Evolutionary conservation across 108 stramenopile species (phyloP), one percentile per base, ranked within the genome.

Genomic region (Nitzschia putrida): DNA sequence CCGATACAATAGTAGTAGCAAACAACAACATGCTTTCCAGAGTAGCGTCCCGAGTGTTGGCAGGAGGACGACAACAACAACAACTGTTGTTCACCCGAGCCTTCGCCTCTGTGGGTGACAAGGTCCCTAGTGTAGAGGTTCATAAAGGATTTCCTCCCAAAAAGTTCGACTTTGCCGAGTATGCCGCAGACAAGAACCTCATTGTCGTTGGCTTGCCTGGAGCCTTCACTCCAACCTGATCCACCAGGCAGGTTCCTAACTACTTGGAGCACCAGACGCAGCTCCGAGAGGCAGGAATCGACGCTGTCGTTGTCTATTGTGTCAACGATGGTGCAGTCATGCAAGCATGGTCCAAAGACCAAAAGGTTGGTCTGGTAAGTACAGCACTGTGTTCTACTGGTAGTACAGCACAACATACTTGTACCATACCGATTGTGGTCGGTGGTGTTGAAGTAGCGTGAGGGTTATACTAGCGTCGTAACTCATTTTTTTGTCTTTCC

Each of bases 181-280:
- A 77, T 74, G 69, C 74, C 78, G 75, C 82, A 53, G 76, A 78
- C 29, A 85, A 82, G 49, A 65, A 61, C 16, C 63, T 89, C 5
- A 53, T 92, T 25, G 56, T 92, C 38, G 81, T 92, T 13, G 91
- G 80, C 13, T 52, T 81, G 37, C 77, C 90, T 29, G 88, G 85
- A 22, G 89, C 89, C 34, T 90, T 87, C 61, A 91, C 90, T 0
- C 90, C 90, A 22, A 72, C 59, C 38, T 61, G 61, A 72, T 60
- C 70, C 80, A 79, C 86, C 73, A 84, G 74, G 68, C 91, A 92
- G 77, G 78, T 92, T 68, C 91, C 91, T 11, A 71, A 69, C 70
- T 92, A 88, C 70, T 78, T 89, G 42, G 86, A 78, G 84, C 77
- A 88, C 52, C 86, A 89, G 75, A 86, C 87, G 74, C 87, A 79